Conservation (phyloP, 1,139 yeast species). For the Pichia sp. region DNA sequence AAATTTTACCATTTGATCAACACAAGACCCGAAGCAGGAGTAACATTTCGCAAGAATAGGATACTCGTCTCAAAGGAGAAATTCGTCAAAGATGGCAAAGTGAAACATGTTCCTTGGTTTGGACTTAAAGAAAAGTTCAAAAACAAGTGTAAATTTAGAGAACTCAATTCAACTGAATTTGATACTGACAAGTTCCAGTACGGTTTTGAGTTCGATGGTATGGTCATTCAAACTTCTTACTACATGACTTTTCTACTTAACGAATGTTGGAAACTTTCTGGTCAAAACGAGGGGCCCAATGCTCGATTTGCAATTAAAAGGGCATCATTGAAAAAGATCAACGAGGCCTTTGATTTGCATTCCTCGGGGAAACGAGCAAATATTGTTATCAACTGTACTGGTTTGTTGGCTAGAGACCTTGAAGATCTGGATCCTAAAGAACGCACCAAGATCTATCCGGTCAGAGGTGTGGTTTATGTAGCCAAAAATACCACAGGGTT, state of each 20-base stretch:
- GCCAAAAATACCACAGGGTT: conserved; percentile 30
- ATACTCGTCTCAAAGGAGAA: conserved; percentile 26
- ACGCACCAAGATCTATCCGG: conserved; percentile 27
- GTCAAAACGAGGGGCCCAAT: conserved; percentile 15
- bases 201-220: conserved; percentile 39
- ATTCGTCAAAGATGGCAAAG: conserved; percentile 13
- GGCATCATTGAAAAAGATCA: conserved; percentile 14
- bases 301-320: conserved; percentile 31
- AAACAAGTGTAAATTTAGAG: conserved; percentile 23
- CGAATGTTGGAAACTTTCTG: conserved; percentile 25
- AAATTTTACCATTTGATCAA: conserved; percentile 34
- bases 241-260: conserved; percentile 39
- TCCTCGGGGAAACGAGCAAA: conserved; percentile 19
- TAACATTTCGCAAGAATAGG: conserved; percentile 30
- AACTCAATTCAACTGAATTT: conserved; percentile 26
- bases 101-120: conserved; percentile 36
- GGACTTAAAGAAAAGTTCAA: conserved; percentile 26
- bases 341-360: conserved; percentile 19
- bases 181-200: conserved; percentile 23
- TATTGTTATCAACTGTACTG: conserved; percentile 41
- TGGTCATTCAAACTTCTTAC: conserved; percentile 41
- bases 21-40: conserved; percentile 39
- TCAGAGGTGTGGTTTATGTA: conserved; percentile 37
- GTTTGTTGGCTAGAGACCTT: conserved; percentile 33
- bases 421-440: conserved; percentile 26